Conservation (phyloP, 257 asterid species). For the Verbascum thapsus region DNA sequence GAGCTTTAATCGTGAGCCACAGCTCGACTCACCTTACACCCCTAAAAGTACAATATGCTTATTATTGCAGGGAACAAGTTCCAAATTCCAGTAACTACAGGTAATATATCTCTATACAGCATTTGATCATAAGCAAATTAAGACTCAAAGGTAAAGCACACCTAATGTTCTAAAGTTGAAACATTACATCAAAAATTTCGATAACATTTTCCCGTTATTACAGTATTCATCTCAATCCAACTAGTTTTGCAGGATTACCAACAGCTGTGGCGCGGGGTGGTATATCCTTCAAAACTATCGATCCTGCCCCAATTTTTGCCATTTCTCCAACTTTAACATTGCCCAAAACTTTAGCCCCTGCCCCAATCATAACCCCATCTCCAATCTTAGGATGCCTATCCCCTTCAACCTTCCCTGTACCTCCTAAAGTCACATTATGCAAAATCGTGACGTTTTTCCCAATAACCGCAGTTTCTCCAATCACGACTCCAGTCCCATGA, state of each 20-base stretch:
- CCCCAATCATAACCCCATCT: conserved; percentile 75
- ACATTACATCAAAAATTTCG: background rate
- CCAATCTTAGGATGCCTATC: conserved; percentile 88
- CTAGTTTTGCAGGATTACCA: conserved; percentile 74
- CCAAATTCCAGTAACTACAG: too few species aligned
- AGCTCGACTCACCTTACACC: too few species aligned
- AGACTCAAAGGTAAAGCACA: background rate
- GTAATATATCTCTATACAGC: background rate
- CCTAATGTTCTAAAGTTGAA: conserved; percentile 8
- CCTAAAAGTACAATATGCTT: too few species aligned
- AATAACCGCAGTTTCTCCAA: conserved; percentile 84
- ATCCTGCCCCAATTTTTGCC: conserved; percentile 76
- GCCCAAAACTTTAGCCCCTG: conserved; percentile 72
- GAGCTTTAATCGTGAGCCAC: too few species aligned
- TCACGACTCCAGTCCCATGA: conserved; percentile 80
- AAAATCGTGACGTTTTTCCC: conserved; percentile 73
- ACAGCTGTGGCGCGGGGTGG: conserved; percentile 67
- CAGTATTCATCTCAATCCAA: conserved; percentile 34
- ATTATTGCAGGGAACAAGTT: too few species aligned
- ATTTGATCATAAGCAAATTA: background rate
- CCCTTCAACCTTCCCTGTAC: conserved; percentile 75
- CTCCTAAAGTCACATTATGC: conserved; percentile 85
- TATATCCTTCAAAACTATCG: conserved; percentile 66
- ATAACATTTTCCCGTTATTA: background rate
- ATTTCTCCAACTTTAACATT: conserved; percentile 56